Evolutionary conservation across 352 stramenopile genomes (phyloP).

Genomic region (Phytopythium delawarense): DNA sequence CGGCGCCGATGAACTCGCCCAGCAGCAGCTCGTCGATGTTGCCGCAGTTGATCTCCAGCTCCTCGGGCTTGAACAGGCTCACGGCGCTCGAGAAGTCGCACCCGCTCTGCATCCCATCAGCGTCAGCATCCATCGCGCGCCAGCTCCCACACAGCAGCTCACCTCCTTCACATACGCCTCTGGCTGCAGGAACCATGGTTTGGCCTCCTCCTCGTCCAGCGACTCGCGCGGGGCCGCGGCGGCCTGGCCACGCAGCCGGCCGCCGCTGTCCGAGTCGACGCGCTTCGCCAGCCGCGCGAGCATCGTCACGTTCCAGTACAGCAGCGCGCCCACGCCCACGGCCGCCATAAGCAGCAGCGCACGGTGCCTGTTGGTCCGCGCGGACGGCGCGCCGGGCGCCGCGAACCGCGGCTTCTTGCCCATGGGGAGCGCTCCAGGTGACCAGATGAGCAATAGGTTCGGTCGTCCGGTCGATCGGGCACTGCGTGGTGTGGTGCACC

Average conservation of each 20-base stretch:
- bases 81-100: slow-evolving; percentile 68
- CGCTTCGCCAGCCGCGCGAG: slow-evolving; percentile 27
- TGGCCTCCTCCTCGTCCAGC: slow-evolving; percentile 8
- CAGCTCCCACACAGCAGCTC: background rate
- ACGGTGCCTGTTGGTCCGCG: background rate
- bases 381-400: background rate
- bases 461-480: background rate
- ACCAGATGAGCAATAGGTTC: background rate
- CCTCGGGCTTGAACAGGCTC: slow-evolving; percentile 41
- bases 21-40: slow-evolving; percentile 55
- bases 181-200: slow-evolving; percentile 51
- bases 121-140: too few species aligned
- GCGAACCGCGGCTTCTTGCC: slow-evolving; percentile 1
- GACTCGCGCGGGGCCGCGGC: slow-evolving; percentile 4
- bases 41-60: slow-evolving; percentile 63
- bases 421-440: background rate
- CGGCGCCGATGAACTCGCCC: slow-evolving; percentile 55
- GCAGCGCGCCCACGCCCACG: slow-evolving; percentile 28
- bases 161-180: slow-evolving; percentile 42
- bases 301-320: slow-evolving; percentile 55
- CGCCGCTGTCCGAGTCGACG: background rate
- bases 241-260: slow-evolving; percentile 8
- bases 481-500: background rate
- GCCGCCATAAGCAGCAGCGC: background rate
- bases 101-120: slow-evolving; percentile 22